Base-by-base conservation (phyloP, 768 basidiomycete genomes). In the Saitozyma sp. region DNA sequence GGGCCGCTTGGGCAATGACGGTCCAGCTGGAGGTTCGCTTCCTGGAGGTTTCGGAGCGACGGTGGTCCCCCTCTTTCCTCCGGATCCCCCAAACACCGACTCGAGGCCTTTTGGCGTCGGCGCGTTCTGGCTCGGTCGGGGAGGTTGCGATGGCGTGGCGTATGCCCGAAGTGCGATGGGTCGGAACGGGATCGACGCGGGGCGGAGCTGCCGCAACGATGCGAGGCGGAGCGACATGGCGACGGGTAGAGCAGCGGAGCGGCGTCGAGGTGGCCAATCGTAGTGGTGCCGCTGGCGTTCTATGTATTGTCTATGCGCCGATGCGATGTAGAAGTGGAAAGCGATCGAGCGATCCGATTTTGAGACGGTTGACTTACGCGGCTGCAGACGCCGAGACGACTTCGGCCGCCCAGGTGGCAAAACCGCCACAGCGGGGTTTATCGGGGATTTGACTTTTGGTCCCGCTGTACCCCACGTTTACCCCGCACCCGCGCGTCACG, bases 1-100 rank as follows among this genome's bases (percentile, higher is more conserved):
- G 9, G 75, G 75, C 7, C 49, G 63, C 48, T 76, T 77, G 5
- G 73, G 70, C 40, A 42, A 56, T 11, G 64, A 71, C 9, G 77
- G 75, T 16, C 73, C 77, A 8, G 64, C 59, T 37, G 67, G 74
- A 10, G 63, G 63, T 45, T 70, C 71, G 0, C 65, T 58, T 39
- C 74, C 74, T 16, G 73, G 61, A 52, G 73, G 67, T 53, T 65
- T 70, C 14, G 78, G 78, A 5, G 76, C 73, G 11, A 67, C 67
- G 7, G 71, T 69, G 42, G 65, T 54, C 51, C 68, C 65, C 40
- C 63, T 41, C 38, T 55, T 52, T 9, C 17, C 37, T 59, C 61
- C 50, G 57, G 56, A 55, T 42, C 73, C 70, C 38, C 72, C 70
- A 51, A 77, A 77, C 2, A 77, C 51, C 6, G 61, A 62, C 38